phyloP scores from a whole-genome alignment of 2,329 filamentous ascomycete genomes.

The Colletotrichum graminicola region DNA sequence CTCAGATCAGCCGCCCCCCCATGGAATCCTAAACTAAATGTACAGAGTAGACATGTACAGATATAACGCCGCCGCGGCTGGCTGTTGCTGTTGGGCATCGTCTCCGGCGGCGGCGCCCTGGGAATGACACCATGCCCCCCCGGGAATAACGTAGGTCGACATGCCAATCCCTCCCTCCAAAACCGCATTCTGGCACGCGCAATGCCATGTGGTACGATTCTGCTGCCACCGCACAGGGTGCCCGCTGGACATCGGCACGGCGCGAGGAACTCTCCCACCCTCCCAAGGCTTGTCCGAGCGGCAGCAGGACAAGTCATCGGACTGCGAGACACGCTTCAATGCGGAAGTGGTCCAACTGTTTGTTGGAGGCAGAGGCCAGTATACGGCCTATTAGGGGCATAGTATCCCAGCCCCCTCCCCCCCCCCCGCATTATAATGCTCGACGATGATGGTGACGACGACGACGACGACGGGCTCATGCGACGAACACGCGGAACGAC shows the following conservation, averaged over 20 bases:
- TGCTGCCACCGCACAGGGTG: background rate
- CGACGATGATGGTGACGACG: background rate
- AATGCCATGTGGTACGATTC: constrained; percentile 35
- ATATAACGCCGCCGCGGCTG: too few species aligned
- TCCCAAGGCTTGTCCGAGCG: background rate
- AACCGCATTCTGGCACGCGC: background rate
- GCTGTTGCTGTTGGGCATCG: background rate
- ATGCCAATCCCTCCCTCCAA: background rate
- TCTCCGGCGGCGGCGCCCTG: constrained; percentile 8
- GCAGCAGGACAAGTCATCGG: background rate
- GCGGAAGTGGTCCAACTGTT: background rate
- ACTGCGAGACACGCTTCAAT: constrained; percentile 17
- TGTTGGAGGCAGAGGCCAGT: too few species aligned
- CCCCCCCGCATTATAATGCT: background rate
- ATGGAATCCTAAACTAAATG: background rate
- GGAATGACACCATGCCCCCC: constrained; percentile 10
- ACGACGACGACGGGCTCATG: background rate
- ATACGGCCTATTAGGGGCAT: too few species aligned
- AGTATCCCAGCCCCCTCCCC: background rate
- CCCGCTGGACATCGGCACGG: background rate
- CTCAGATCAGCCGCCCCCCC: background rate
- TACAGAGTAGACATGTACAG: background rate
- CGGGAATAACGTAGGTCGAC: background rate
- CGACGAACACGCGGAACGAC: constrained; percentile 1
- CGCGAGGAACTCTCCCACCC: background rate